These are phyloP conservation scores for Blastomyces emzantsi DNA, from an alignment of 2,329 filamentous ascomycete species.

Conservation along the genomic window DNA sequence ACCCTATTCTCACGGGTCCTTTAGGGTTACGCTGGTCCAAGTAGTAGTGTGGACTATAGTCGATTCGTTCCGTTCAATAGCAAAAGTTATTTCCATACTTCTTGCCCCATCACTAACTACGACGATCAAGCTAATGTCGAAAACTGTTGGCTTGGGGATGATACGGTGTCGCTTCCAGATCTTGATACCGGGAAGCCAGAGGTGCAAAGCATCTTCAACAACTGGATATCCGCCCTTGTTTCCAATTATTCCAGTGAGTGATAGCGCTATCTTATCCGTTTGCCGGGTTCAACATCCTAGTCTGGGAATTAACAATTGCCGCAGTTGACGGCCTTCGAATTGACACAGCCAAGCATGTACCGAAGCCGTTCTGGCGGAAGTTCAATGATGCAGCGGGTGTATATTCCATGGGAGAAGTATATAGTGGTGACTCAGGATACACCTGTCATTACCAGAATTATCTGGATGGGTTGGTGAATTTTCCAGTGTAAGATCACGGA, in stretches of 20 bases:
- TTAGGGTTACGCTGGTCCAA: slow-evolving; percentile 36
- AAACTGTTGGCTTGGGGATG: slow-evolving; percentile 48
- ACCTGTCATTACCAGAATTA: slow-evolving; percentile 38
- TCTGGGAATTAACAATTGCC: background rate
- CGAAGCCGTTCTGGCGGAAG: slow-evolving; percentile 33
- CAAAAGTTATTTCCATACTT: slow-evolving; percentile 51
- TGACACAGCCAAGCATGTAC: slow-evolving; percentile 42
- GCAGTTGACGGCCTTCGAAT: slow-evolving; percentile 40
- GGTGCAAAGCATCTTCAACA: slow-evolving; percentile 45
- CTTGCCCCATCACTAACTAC: slow-evolving; percentile 48
- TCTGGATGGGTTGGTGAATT: slow-evolving; percentile 41
- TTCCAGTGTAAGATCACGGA: slow-evolving; percentile 34
- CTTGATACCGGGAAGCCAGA: slow-evolving; percentile 46
- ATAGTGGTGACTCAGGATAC: slow-evolving; percentile 29
- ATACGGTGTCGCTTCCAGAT: slow-evolving; percentile 51
- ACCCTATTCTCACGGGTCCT: background rate
- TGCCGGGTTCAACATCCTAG: background rate
- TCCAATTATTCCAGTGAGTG: slow-evolving; percentile 51
- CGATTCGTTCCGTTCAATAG: slow-evolving; percentile 47
- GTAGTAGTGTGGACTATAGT: slow-evolving; percentile 45
- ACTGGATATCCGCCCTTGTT: slow-evolving; percentile 53
- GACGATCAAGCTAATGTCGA: slow-evolving; percentile 38
- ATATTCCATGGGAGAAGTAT: slow-evolving; percentile 43
- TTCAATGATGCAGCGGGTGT: slow-evolving; percentile 34
- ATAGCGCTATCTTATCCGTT: background rate